Evolutionary conservation across 2,329 filamentous ascomycete species (phyloP).

Genomic region (Lasiodiplodia sp.): DNA sequence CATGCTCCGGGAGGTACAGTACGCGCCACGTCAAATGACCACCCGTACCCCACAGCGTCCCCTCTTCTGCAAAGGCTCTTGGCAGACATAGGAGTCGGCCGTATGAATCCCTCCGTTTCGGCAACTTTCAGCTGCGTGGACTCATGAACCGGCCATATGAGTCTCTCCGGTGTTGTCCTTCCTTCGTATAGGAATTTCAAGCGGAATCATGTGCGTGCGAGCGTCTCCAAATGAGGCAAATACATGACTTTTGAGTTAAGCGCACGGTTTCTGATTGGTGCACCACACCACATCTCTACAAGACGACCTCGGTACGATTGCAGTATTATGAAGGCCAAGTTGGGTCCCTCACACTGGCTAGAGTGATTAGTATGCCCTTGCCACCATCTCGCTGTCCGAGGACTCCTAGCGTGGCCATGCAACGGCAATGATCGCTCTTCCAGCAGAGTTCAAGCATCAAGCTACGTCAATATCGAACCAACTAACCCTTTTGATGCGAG

Average conservation of each 20-base stretch:
- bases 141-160: background rate
- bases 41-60: background rate
- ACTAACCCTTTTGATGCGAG: background rate
- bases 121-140: background rate
- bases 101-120: background rate
- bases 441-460: background rate
- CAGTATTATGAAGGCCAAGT: background rate
- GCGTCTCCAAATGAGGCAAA: background rate
- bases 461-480: background rate
- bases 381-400: background rate
- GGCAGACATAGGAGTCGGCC: background rate
- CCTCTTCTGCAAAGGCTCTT: background rate
- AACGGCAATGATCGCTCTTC: background rate
- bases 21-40: background rate
- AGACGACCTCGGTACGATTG: constrained; percentile 1
- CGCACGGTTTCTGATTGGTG: background rate
- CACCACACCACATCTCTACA: background rate
- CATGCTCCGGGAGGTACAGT: background rate
- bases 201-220: background rate
- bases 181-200: too few species aligned
- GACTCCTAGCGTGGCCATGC: background rate
- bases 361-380: background rate
- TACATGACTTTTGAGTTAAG: background rate
- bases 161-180: background rate
- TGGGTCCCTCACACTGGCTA: background rate